Evolutionary conservation across 768 basidiomycete genomes (phyloP).

Genomic region (Hygrocybe punicea): DNA sequence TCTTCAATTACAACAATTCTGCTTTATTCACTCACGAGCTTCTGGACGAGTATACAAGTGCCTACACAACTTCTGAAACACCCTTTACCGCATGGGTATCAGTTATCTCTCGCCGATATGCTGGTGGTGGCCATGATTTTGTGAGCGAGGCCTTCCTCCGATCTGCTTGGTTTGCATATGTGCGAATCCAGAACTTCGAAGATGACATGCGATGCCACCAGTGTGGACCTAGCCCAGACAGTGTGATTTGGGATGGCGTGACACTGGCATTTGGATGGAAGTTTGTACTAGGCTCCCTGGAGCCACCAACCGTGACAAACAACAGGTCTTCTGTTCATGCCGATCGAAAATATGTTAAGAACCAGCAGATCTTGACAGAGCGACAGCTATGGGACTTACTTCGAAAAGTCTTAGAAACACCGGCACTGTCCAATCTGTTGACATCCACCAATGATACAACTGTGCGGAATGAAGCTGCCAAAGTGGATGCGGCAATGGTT

Average conservation of each 20-base stretch:
- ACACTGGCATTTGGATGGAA: conserved; percentile 18
- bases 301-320: neutral
- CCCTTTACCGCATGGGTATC: neutral
- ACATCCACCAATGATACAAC: neutral
- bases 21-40: conserved; percentile 31
- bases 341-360: neutral
- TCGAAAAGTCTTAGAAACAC: neutral
- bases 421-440: neutral
- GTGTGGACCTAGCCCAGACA: conserved; percentile 17
- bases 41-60: conserved; percentile 33
- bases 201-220: conserved; percentile 19
- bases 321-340: neutral
- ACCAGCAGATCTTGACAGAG: neutral
- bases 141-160: neutral
- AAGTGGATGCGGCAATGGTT: neutral
- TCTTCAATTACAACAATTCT: conserved; percentile 37
- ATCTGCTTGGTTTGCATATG: conserved; percentile 1
- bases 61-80: conserved; percentile 34
- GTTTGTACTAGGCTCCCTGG: conserved; percentile 12
- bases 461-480: neutral
- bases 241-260: conserved; percentile 22
- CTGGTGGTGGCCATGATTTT: neutral
- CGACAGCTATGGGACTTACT: neutral
- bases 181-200: neutral
- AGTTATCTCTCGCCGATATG: neutral